Evolutionary conservation across 768 basidiomycete genomes (phyloP).

Genomic region (Leccinum variicolor): DNA sequence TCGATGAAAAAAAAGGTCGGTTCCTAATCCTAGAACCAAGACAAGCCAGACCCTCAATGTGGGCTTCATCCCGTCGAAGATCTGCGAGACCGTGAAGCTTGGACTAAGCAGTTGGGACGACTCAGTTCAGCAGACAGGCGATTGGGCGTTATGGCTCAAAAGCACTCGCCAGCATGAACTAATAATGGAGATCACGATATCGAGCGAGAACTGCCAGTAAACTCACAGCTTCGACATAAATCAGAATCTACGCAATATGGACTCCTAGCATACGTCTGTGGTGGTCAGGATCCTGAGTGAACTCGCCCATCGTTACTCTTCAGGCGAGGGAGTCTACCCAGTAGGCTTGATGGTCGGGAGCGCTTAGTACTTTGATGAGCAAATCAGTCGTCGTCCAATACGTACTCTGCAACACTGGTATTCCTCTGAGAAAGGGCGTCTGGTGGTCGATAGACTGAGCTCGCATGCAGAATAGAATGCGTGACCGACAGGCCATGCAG

Average conservation of each 20-base stretch:
- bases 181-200: too few relatives aligned
- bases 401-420: background rate
- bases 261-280: background rate
- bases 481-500: too few relatives aligned
- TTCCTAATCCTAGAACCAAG: background rate
- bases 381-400: background rate
- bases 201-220: background rate
- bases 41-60: too few relatives aligned
- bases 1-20: background rate
- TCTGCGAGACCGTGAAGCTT: too few relatives aligned
- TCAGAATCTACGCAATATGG: background rate
- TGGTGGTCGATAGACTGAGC: background rate
- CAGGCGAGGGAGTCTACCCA: background rate
- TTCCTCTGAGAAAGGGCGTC: background rate
- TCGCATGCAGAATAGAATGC: too few relatives aligned
- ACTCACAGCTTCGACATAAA: background rate
- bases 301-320: background rate
- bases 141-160: background rate
- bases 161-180: background rate
- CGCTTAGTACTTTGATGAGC: background rate
- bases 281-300: background rate
- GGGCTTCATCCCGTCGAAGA: too few relatives aligned
- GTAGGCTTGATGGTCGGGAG: background rate
- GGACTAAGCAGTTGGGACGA: background rate
- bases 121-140: background rate